Base-by-base conservation (phyloP, 176 grass and related monocot genomes). In the Hordeum marinum region DNA sequence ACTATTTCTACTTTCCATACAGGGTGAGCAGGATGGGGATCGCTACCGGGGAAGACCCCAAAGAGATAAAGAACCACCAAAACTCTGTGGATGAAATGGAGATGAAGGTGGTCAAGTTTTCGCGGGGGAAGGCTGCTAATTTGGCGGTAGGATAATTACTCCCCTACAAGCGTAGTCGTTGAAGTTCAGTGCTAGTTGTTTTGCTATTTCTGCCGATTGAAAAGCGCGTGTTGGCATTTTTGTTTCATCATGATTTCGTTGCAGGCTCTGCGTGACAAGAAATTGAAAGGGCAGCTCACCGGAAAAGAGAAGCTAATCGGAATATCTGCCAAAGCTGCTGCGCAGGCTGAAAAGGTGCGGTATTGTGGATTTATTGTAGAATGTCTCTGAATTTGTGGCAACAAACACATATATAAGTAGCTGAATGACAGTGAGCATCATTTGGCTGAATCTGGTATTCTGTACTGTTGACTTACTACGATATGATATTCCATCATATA, bases 281-380 rank as follows among this genome's bases (percentile, higher is more conserved):
- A 95, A 55, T 61, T 98, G 75, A 93, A 87, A 87, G 89, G 89
- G 3, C 89, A 93, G 77, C 93, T 98, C 46, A 43, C 81, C 63
- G 79, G 79, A 71, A 95, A 82, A 60, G 96, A 98, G 83, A 92
- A 92, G 74, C 76, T 95, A 43, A 92, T 94, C 82, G 87, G 91
- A 21, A 81, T 90, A 26, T 91, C 93, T 36, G 93, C 93, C 11
- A 90, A 95, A 89, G 87, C 89, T 75, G 96, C 96, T 11, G 96
- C 84, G 4, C 91, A 90, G 74, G 73, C 89, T 27, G 96, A 98
- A 70, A 91, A 94, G 91, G 96, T 95, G 34, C 13, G 29, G 4
- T 61, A 72, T 31, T 64, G 31, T 45, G 42, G 34, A 63, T 41
- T 83, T 68, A 0, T 52, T 77, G 45, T 11, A 45, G 54, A 17